Conservation (phyloP, 495 filamentous ascomycete genomes). For the Talaromyces thailandensis region DNA sequence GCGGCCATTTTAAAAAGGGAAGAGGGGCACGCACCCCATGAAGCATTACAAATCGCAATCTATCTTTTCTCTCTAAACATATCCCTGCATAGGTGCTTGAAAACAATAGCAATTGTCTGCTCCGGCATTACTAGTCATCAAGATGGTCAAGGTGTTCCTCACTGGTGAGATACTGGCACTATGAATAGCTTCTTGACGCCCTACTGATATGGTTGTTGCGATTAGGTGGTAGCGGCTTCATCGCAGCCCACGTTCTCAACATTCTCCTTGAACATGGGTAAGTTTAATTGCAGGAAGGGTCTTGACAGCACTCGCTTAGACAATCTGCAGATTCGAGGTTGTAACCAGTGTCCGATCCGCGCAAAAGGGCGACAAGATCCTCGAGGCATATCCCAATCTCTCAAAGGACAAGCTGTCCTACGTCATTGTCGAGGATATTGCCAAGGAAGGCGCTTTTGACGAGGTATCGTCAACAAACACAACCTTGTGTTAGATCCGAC, state of each 20-base stretch:
- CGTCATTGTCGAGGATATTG: conserved; percentile 77
- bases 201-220: conserved; percentile 1
- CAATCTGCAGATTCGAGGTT: conserved; percentile 48
- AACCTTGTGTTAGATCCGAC: background rate
- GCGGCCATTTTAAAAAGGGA: background rate
- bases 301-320: background rate
- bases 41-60: background rate
- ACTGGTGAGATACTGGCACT: conserved; percentile 23
- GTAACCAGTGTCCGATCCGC: conserved; percentile 77
- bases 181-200: background rate
- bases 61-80: background rate
- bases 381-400: conserved; percentile 51
- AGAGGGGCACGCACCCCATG: background rate
- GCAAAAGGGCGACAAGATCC: conserved; percentile 70
- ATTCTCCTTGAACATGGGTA: conserved; percentile 55
- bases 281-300: conserved; percentile 6
- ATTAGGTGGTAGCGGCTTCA: conserved; percentile 58
- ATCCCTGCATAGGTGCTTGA: background rate
- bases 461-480: conserved; percentile 31
- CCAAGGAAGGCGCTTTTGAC: conserved; percentile 65
- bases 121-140: conserved; percentile 5
- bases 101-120: background rate
- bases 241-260: conserved; percentile 74
- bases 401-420: conserved; percentile 60
- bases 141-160: conserved; percentile 34